Conservation (phyloP, 2,329 filamentous ascomycete species). For the Xylaria sp. region DNA sequence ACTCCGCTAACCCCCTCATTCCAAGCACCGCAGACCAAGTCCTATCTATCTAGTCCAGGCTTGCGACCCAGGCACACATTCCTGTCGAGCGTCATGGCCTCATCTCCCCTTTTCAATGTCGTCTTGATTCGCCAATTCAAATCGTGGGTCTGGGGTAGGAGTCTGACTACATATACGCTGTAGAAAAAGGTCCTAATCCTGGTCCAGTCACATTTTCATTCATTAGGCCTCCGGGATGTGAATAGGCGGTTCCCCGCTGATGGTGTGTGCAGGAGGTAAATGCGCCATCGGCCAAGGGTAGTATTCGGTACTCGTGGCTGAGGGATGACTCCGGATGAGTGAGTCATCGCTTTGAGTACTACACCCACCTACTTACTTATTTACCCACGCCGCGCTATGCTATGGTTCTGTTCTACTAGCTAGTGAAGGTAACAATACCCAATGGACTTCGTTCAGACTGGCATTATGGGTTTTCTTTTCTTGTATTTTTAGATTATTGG, state of each 20-base stretch:
- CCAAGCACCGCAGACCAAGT: not conserved
- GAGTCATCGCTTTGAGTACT: slow-evolving; percentile 19
- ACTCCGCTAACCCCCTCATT: not conserved
- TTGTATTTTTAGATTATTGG: not conserved
- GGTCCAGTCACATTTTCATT: slow-evolving; percentile 32
- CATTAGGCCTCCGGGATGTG: slow-evolving; percentile 3
- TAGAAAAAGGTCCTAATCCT: slow-evolving; percentile 11
- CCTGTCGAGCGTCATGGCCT: not conserved
- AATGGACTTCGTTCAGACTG: not conserved
- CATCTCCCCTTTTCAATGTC: too few relatives aligned
- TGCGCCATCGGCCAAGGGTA: not conserved
- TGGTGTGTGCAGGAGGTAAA: not conserved
- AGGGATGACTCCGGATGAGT: slow-evolving; percentile 24
- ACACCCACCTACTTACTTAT: not conserved
- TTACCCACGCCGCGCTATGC: not conserved
- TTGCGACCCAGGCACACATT: not conserved
- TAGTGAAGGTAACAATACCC: not conserved
- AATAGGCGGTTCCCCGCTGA: not conserved
- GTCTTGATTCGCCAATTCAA: slow-evolving; percentile 38
- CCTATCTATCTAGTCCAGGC: not conserved
- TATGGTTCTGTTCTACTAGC: not conserved
- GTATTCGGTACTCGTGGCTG: not conserved
- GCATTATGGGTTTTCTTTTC: not conserved
- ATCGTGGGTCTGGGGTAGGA: slow-evolving; percentile 1
- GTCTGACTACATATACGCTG: too few relatives aligned